Base-by-base conservation (phyloP, 306 rosid species). In the Datisca glomerata region DNA sequence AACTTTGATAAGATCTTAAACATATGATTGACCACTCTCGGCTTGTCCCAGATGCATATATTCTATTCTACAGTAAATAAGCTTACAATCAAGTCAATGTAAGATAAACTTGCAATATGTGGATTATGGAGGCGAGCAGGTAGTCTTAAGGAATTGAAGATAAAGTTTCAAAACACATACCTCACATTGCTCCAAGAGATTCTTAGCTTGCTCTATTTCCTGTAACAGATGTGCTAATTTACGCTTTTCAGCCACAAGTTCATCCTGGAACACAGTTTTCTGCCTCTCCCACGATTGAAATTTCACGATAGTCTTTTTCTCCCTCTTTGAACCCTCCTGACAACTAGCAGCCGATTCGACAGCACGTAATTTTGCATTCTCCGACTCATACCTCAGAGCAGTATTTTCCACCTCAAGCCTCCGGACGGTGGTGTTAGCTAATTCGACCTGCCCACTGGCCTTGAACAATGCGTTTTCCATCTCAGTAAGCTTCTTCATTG, bases 401-500 rank as follows among this genome's bases (percentile, higher is more conserved):
- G 70, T 66, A 66, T 89, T 89, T 60, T 89, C 91, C 59, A 68
- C 66, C 65, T 89, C 93, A 51, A 79, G 93, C 69, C 60, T 76
- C 47, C 75, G 52, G 42, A 83, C 81, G 12, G 94, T 71, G 51
- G 91, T 59, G 57, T 80, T 80, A 33, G 97, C 93, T 41, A 75
- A 65, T 29, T 80, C 95, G 43, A 89, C 91, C 65, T 89, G 97
- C 24, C 81, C 76, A 55, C 74, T 70, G 34, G 95, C 83, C 63
- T 80, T 89, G 72, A 70, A 28, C 70, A 89, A 64, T 41, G 95
- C 93, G 61, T 65, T 73, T 55, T 83, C 86, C 95, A 83, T 76
- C 77, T 89, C 97, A 13, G 80, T 66, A 18, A 89, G 85, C 71
- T 83, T 83, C 65, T 83, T 83, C 86, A 65, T 72, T 24, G 94